phyloP scores from a whole-genome alignment of 805 yeast species.

The Wickerhamiella occidentalis region DNA sequence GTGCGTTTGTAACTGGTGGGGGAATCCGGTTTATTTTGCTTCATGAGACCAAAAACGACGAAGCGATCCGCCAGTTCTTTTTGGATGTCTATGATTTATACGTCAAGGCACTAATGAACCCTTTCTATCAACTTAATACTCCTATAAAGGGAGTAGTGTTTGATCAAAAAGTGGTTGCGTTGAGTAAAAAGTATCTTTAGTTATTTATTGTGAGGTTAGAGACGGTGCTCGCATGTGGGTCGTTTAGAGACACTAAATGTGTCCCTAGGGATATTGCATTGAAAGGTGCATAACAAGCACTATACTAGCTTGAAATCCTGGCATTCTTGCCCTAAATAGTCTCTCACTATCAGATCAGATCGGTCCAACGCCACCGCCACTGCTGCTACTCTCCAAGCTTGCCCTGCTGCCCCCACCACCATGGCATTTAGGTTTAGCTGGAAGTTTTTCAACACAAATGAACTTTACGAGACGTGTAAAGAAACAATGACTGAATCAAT shows the following conservation, averaged over 20 bases:
- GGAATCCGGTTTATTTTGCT: constrained; percentile 68
- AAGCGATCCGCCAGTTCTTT: constrained; percentile 69
- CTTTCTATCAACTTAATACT: constrained; percentile 69
- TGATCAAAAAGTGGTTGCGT: constrained; percentile 55
- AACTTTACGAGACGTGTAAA: constrained; percentile 48
- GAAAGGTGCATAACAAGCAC: neutral
- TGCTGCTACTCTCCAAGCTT: neutral
- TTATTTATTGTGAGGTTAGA: neutral
- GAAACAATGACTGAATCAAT: constrained; percentile 25
- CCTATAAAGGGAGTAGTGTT: constrained; percentile 63
- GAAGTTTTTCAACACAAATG: constrained; percentile 58
- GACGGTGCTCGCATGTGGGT: neutral
- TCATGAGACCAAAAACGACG: constrained; percentile 55
- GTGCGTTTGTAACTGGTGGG: constrained; percentile 80
- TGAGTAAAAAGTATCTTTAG: constrained; percentile 61
- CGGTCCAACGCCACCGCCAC: neutral
- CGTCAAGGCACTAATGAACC: constrained; percentile 71
- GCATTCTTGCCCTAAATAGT: too few species aligned
- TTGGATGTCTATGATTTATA: constrained; percentile 78
- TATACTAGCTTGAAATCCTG: too few species aligned
- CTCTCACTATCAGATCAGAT: too few species aligned
- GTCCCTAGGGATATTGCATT: neutral
- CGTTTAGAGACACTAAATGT: neutral
- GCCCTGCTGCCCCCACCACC: neutral
- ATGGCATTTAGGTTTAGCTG: constrained; percentile 54